These are phyloP conservation scores for Sphaerulina musiva DNA, from an alignment of 2,329 filamentous ascomycete genomes.

Conservation along the genomic window DNA sequence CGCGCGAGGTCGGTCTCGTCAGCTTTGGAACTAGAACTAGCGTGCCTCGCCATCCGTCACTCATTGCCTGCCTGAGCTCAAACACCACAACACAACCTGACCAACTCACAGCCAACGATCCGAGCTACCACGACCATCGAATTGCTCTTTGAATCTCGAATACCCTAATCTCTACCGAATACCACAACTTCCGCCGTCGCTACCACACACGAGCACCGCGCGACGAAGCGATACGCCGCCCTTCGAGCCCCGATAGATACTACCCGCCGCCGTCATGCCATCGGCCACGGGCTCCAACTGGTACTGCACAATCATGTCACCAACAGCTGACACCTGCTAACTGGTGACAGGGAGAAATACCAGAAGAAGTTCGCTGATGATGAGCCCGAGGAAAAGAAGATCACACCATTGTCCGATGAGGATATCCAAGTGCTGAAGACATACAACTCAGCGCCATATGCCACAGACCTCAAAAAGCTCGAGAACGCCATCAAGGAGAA, in stretches of 20 bases:
- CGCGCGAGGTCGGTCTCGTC: neutral
- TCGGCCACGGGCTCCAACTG: conserved; percentile 78
- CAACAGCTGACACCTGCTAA: conserved; percentile 42
- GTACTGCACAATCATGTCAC: neutral
- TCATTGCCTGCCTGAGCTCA: neutral
- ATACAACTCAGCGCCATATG: conserved; percentile 94
- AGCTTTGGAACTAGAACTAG: neutral
- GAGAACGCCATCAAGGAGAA: conserved; percentile 99
- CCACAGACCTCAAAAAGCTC: conserved; percentile 86
- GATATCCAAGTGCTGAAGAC: conserved; percentile 99
- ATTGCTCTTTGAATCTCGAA: no score
- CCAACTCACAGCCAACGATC: neutral
- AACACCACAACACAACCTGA: neutral
- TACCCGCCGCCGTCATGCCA: conserved; percentile 56
- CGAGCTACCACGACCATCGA: no score
- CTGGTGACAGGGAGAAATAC: conserved; percentile 71
- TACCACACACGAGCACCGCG: neutral
- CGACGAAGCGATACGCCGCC: neutral
- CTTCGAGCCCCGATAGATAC: neutral
- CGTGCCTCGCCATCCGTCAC: neutral
- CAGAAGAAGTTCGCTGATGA: conserved; percentile 95
- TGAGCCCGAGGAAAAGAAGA: conserved; percentile 99
- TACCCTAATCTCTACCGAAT: no score
- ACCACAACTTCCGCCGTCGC: neutral
- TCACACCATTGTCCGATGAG: conserved; percentile 94